Conservation (phyloP, 345 rosid genomes). For the Arabidopsis arenosa region DNA sequence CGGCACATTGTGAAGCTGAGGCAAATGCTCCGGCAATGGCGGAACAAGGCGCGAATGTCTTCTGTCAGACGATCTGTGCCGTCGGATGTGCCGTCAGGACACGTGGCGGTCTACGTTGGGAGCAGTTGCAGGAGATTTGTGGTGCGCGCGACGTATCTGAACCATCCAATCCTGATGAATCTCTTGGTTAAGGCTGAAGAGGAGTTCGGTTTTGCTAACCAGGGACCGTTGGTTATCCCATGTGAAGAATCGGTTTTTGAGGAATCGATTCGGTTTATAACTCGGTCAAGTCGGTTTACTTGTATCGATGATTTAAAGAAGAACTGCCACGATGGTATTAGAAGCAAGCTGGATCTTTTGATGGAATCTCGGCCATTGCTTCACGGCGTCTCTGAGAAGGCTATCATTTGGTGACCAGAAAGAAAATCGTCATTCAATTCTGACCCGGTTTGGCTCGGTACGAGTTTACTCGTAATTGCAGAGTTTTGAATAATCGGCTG, state of each 20-base stretch:
- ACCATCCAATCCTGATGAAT: constrained; percentile 77
- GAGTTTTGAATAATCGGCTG: not conserved
- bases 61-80: constrained; percentile 56
- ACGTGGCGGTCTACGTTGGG: constrained; percentile 88
- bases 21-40: constrained; percentile 86
- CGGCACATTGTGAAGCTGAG: constrained; percentile 85
- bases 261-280: constrained; percentile 69
- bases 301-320: constrained; percentile 62
- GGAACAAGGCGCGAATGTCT: constrained; percentile 83
- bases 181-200: constrained; percentile 85
- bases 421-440: not conserved
- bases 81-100: constrained; percentile 87
- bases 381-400: constrained; percentile 57
- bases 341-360: constrained; percentile 58
- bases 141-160: constrained; percentile 82
- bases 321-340: constrained; percentile 50
- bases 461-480: not conserved
- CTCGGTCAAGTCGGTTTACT: constrained; percentile 50
- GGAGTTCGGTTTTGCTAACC: constrained; percentile 78
- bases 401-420: constrained; percentile 48
- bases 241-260: constrained; percentile 89
- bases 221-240: constrained; percentile 85
- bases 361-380: constrained; percentile 85
- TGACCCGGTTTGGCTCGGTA: constrained; percentile 31
- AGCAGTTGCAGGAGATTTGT: constrained; percentile 69